These are phyloP conservation scores for Mimosa pudica DNA, from an alignment of 306 rosid genomes.

Conservation along the genomic window DNA sequence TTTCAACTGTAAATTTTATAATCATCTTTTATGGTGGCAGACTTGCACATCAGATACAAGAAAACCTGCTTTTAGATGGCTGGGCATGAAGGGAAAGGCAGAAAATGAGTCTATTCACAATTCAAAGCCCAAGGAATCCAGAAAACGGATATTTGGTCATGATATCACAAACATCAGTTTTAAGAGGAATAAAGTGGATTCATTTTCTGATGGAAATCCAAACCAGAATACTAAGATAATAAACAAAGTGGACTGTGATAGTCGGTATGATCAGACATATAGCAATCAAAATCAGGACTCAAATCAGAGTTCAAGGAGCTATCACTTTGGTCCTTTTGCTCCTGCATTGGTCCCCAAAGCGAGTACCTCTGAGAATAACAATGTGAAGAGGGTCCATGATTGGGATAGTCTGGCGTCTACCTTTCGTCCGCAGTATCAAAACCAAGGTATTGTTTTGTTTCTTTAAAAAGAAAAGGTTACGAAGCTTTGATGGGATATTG, in stretches of 20 bases:
- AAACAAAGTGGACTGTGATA: conserved; percentile 38
- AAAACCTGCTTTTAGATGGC: conserved; percentile 93
- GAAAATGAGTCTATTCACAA: conserved; percentile 31
- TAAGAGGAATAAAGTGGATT: conserved; percentile 51
- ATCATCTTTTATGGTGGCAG: conserved; percentile 44
- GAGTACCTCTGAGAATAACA: conserved; percentile 44
- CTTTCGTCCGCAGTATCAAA: conserved; percentile 75
- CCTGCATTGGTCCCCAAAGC: conserved; percentile 57
- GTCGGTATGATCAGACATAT: conserved; percentile 33
- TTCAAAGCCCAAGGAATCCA: conserved; percentile 44
- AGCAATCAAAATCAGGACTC: conserved; percentile 39
- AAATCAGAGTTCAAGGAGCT: conserved; percentile 49
- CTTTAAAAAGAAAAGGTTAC: background rate
- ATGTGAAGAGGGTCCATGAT: conserved; percentile 50
- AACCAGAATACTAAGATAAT: conserved; percentile 34
- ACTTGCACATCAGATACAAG: conserved; percentile 74
- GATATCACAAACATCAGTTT: conserved; percentile 69
- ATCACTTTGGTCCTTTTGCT: conserved; percentile 89
- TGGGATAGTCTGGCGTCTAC: conserved; percentile 67
- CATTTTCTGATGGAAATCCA: conserved; percentile 36
- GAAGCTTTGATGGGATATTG: background rate
- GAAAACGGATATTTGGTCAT: conserved; percentile 76
- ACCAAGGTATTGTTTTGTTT: conserved; percentile 67
- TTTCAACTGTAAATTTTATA: background rate
- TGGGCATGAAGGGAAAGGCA: conserved; percentile 58